These are phyloP conservation scores for Penicillium dipodomyicola DNA, from an alignment of 495 filamentous ascomycete genomes.

Conservation along the genomic window DNA sequence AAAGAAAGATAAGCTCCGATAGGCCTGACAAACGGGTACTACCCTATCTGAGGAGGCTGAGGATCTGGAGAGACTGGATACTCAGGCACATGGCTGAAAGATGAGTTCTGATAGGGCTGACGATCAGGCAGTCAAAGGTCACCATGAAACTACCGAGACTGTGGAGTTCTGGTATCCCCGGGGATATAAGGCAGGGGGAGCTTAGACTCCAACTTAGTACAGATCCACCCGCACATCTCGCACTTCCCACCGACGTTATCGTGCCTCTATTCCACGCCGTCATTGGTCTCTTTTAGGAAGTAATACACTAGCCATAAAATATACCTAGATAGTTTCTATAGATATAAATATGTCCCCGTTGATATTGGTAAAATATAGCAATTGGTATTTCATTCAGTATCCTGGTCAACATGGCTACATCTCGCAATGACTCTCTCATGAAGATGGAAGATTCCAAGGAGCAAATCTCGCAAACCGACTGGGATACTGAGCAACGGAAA, in stretches of 20 bases:
- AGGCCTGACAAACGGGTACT: background rate
- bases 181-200: too few relatives aligned
- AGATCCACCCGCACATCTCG: background rate
- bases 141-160: too few relatives aligned
- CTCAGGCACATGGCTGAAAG: too few relatives aligned
- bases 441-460: slow-evolving; percentile 15
- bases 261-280: background rate
- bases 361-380: background rate
- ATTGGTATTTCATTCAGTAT: background rate
- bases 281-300: background rate
- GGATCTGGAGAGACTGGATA: too few relatives aligned
- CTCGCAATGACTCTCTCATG: slow-evolving; percentile 16
- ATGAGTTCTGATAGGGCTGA: too few relatives aligned
- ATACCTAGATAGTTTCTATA: background rate
- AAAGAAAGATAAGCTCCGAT: background rate
- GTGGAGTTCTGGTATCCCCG: too few relatives aligned
- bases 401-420: slow-evolving; percentile 15
- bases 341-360: background rate
- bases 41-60: background rate
- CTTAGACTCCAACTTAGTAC: too few relatives aligned
- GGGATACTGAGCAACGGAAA: slow-evolving; percentile 14
- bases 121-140: too few relatives aligned
- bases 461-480: slow-evolving; percentile 2
- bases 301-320: background rate
- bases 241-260: slow-evolving; percentile 9